phyloP scores from a whole-genome alignment of 2,329 filamentous ascomycete species.

The Ampelomyces quisqualis region DNA sequence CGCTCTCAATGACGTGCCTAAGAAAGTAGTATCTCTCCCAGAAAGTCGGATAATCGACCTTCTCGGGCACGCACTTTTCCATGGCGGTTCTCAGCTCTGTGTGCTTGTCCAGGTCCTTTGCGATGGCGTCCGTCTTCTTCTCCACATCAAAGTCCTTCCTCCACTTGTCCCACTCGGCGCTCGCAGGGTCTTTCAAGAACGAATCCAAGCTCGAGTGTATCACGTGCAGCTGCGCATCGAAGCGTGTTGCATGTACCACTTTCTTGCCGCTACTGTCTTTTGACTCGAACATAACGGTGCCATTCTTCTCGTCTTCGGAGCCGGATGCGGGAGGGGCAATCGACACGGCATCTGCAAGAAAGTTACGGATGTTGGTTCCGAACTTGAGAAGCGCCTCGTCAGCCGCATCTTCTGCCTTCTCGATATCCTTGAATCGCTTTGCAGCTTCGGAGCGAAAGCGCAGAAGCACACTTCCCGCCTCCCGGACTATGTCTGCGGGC shows the following conservation, averaged over 20 bases:
- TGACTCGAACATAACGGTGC: conserved; percentile 81
- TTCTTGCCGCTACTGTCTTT: conserved; percentile 87
- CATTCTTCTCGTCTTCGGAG: conserved; percentile 48
- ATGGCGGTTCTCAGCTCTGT: conserved; percentile 82
- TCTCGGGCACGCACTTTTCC: conserved; percentile 93
- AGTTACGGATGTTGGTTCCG: conserved; percentile 84
- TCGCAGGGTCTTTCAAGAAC: conserved; percentile 78
- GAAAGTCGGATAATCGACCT: conserved; percentile 84
- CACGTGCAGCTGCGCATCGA: conserved; percentile 93
- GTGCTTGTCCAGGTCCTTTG: conserved; percentile 79
- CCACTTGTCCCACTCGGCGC: conserved; percentile 74
- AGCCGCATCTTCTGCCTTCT: conserved; percentile 90
- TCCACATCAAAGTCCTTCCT: conserved; percentile 74
- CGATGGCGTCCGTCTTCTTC: conserved; percentile 80
- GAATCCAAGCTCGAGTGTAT: conserved; percentile 81
- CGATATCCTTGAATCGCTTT: conserved; percentile 82
- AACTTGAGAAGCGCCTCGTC: conserved; percentile 94
- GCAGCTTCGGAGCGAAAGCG: conserved; percentile 75
- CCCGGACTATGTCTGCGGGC: conserved; percentile 54
- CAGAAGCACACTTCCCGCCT: conserved; percentile 68
- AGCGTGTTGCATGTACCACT: conserved; percentile 89
- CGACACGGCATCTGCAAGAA: conserved; percentile 84
- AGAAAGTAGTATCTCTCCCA: conserved; percentile 97
- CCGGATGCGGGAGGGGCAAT: conserved; percentile 69
- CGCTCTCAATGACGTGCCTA: conserved; percentile 86